These are phyloP conservation scores for Terana coerulea DNA, from an alignment of 768 basidiomycete species.

Conservation along the genomic window DNA sequence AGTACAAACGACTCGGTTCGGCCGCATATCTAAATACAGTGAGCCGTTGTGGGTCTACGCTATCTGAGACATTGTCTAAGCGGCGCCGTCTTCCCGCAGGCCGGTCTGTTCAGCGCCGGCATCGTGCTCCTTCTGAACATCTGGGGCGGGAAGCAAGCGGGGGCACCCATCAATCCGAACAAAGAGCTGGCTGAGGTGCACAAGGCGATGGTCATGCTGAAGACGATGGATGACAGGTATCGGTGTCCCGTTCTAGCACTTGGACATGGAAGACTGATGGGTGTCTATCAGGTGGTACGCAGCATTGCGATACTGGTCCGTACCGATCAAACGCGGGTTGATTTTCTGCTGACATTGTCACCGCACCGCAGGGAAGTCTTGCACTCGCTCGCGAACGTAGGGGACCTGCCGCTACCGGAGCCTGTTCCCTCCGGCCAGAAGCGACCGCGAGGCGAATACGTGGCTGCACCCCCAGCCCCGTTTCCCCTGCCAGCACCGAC, in stretches of 20 bases:
- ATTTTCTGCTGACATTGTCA: neutral
- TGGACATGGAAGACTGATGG: neutral
- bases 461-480: neutral
- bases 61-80: neutral
- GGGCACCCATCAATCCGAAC: conserved; percentile 27
- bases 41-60: neutral
- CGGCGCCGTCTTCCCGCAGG: conserved; percentile 9
- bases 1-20: conserved; percentile 17
- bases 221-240: conserved; percentile 14
- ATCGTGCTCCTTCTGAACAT: conserved; percentile 47
- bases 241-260: neutral
- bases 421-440: neutral
- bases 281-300: neutral
- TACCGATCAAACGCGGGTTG: neutral
- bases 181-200: conserved; percentile 38
- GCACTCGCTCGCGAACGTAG: conserved; percentile 4
- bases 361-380: conserved; percentile 4
- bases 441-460: neutral
- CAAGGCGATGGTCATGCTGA: conserved; percentile 32
- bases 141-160: conserved; percentile 38
- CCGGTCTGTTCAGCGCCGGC: conserved; percentile 36
- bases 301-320: conserved; percentile 24
- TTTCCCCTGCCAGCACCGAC: neutral
- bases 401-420: conserved; percentile 11
- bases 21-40: conserved; percentile 7